Percentiles rank a stretch among this genome's conserved stretches.
Evolutionary conservation across 345 rosid genomes (phyloP).

Genomic region (Ricinus communis): DNA sequence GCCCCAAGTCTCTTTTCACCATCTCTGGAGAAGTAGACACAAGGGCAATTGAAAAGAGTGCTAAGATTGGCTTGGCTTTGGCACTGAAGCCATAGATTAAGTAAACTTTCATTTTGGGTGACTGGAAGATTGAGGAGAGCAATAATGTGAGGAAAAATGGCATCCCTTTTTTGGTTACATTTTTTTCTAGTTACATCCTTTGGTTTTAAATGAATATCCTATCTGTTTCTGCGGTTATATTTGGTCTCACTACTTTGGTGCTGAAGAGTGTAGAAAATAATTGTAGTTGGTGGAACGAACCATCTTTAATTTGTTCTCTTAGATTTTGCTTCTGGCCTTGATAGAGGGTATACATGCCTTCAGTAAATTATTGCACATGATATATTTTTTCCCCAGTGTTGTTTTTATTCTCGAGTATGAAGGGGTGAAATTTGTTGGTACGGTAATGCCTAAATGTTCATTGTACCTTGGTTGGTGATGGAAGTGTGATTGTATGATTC

Average conservation of each 20-base stretch:
- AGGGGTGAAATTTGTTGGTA: no score
- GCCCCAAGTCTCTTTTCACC: slow-evolving; percentile 82
- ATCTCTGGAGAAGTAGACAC: slow-evolving; percentile 94
- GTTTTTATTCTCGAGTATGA: no score
- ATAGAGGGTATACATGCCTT: slow-evolving; percentile 17
- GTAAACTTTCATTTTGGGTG: slow-evolving; percentile 12
- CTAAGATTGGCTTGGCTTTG: slow-evolving; percentile 83
- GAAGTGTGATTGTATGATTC: no score
- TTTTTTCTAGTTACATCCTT: no score
- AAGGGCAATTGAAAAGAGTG: slow-evolving; percentile 85
- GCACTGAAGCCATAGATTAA: slow-evolving; percentile 69
- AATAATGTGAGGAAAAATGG: slow-evolving; percentile 28
- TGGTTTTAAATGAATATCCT: slow-evolving; percentile 3
- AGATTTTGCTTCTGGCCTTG: background rate
- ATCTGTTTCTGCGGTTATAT: slow-evolving; percentile 4
- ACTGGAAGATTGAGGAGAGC: slow-evolving; percentile 26
- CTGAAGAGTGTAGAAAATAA: slow-evolving; percentile 48
- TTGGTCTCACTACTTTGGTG: slow-evolving; percentile 32
- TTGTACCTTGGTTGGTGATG: no score
- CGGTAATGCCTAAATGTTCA: no score
- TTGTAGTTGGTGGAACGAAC: slow-evolving; percentile 28
- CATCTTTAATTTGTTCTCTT: slow-evolving; percentile 13
- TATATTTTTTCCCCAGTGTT: background rate
- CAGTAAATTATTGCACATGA: background rate
- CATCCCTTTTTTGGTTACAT: background rate